Conservation (phyloP, 192 early-diverging fungal genomes). For the Linnemannia exigua region DNA sequence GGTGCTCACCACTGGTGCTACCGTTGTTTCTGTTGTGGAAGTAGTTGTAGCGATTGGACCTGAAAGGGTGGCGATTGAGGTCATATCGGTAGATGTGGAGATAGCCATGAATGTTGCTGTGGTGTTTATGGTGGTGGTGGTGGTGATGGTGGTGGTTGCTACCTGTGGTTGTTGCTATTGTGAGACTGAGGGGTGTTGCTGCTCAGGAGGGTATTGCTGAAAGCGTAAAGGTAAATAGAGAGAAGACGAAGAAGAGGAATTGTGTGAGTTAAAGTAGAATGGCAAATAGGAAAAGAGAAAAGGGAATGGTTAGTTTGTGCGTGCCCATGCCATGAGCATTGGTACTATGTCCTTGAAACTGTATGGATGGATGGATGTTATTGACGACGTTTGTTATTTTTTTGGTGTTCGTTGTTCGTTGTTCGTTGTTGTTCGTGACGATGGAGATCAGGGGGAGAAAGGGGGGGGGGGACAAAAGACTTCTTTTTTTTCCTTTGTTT, state of each 20-base stretch:
- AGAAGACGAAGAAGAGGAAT: neutral
- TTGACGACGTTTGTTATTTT: neutral
- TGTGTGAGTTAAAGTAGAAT: neutral
- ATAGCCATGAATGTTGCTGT: neutral
- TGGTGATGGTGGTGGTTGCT: neutral
- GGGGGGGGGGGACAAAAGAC: neutral
- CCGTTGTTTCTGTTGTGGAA: slow-evolving; percentile 8
- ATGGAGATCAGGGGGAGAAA: neutral
- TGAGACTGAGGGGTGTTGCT: neutral
- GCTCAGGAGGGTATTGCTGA: neutral
- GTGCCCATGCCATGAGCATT: neutral
- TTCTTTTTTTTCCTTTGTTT: neutral
- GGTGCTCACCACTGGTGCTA: neutral
- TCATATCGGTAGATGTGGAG: neutral
- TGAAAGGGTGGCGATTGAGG: neutral
- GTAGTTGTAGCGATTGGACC: neutral
- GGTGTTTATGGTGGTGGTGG: neutral
- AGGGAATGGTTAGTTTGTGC: neutral
- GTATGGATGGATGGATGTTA: neutral
- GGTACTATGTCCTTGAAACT: neutral
- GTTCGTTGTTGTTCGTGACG: slow-evolving; percentile 3
- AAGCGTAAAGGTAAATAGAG: neutral
- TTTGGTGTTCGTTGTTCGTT: slow-evolving; percentile 4
- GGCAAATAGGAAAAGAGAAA: neutral
- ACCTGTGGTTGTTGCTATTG: neutral